phyloP scores from a whole-genome alignment of 2,329 filamentous ascomycete species.

The Cladophialophora immunda region DNA sequence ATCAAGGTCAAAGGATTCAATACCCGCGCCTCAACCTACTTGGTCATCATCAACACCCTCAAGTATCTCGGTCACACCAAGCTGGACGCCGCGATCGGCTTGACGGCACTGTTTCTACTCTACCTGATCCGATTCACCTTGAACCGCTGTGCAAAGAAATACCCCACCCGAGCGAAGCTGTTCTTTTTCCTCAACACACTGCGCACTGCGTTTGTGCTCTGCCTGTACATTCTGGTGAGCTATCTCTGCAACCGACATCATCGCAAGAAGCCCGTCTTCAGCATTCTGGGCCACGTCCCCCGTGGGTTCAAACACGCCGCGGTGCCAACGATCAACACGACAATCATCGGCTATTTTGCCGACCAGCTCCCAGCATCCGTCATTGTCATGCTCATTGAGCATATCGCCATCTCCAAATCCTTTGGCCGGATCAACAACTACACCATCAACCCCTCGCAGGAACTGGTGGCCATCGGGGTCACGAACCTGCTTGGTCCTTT shows the following conservation, averaged over 20 bases:
- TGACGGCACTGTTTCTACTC: conserved; percentile 80
- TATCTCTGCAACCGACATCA: conserved; percentile 80
- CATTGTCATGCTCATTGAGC: conserved; percentile 95
- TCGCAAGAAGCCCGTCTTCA: conserved; percentile 71
- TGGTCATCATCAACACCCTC: conserved; percentile 82
- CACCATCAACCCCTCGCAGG: conserved; percentile 92
- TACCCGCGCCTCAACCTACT: conserved; percentile 80
- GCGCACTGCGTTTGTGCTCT: conserved; percentile 87
- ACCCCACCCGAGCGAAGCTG: conserved; percentile 73
- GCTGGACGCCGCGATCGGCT: conserved; percentile 85
- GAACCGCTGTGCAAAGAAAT: conserved; percentile 71
- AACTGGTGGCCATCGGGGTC: conserved; percentile 92
- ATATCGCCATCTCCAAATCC: conserved; percentile 96
- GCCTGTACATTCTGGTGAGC: conserved; percentile 91
- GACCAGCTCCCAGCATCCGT: conserved; percentile 82
- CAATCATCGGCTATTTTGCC: conserved; percentile 74
- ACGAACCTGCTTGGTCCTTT: conserved; percentile 91
- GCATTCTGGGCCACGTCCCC: conserved; percentile 78
- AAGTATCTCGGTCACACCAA: conserved; percentile 72
- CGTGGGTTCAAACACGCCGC: conserved; percentile 84
- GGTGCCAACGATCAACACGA: conserved; percentile 72
- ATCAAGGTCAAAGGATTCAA: conserved; percentile 73
- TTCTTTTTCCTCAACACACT: conserved; percentile 94
- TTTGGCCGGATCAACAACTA: conserved; percentile 98
- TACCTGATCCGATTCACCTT: conserved; percentile 77